phyloP scores from a whole-genome alignment of 1,284 basidiomycete genomes.

The Somion occarium region DNA sequence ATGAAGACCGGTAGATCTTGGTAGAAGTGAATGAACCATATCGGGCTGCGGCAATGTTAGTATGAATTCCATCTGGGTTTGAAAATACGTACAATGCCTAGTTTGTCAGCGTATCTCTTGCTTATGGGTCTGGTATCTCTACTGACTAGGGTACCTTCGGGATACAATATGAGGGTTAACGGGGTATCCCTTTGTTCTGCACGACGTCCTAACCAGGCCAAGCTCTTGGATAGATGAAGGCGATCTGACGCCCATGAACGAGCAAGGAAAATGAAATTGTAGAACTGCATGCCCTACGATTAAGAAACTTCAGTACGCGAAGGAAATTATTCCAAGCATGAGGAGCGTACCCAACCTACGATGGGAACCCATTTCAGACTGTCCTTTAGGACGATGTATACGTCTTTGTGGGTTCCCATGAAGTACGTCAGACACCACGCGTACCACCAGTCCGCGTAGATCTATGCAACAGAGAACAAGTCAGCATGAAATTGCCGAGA shows the following conservation, averaged over 20 bases:
- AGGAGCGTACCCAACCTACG: slow-evolving; percentile 73
- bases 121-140: slow-evolving; percentile 79
- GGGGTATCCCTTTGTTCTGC: slow-evolving; percentile 65
- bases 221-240: slow-evolving; percentile 52
- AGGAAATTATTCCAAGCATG: slow-evolving; percentile 1
- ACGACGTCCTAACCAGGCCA: slow-evolving; percentile 52
- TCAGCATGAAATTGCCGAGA: neutral
- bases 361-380: slow-evolving; percentile 86
- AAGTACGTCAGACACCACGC: slow-evolving; percentile 86
- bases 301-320: slow-evolving; percentile 1
- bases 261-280: slow-evolving; percentile 84
- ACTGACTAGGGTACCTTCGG: slow-evolving; percentile 90
- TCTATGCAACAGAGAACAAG: slow-evolving; percentile 37
- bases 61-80: slow-evolving; percentile 3
- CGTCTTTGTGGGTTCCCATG: slow-evolving; percentile 62
- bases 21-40: slow-evolving; percentile 76
- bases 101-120: slow-evolving; percentile 79
- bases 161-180: slow-evolving; percentile 83
- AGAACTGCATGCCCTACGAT: slow-evolving; percentile 88
- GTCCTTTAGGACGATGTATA: slow-evolving; percentile 89
- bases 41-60: slow-evolving; percentile 52
- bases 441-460: slow-evolving; percentile 92
- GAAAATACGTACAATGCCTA: slow-evolving; percentile 62
- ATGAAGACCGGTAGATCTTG: slow-evolving; percentile 87
- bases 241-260: slow-evolving; percentile 86